These are phyloP conservation scores for Trichosporon inkin DNA, from an alignment of 1,284 basidiomycete species.

Conservation along the genomic window DNA sequence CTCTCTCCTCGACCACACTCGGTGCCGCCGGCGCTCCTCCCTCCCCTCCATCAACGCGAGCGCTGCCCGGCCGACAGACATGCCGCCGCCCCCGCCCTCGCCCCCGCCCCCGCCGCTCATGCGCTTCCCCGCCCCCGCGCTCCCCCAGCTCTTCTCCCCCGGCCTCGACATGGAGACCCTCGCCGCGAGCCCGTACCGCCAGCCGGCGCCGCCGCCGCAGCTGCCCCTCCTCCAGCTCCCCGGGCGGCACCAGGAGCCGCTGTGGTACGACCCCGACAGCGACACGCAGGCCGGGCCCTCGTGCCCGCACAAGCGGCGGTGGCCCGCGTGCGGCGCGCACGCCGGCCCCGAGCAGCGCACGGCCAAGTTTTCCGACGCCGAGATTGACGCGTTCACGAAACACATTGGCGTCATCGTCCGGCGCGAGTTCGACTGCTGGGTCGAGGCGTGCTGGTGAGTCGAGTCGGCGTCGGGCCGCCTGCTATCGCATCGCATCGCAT, in stretches of 20 bases:
- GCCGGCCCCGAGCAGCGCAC: conserved; percentile 24
- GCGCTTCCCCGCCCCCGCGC: conserved; percentile 20
- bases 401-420: conserved; percentile 46
- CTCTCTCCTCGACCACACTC: no score
- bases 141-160: conserved; percentile 16
- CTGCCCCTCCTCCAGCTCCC: conserved; percentile 39
- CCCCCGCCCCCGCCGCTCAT: conserved; percentile 16
- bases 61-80: conserved; percentile 8
- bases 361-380: conserved; percentile 35
- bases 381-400: conserved; percentile 42
- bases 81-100: conserved; percentile 21
- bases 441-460: conserved; percentile 50
- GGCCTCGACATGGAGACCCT: conserved; percentile 17
- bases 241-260: conserved; percentile 39
- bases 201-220: conserved; percentile 45
- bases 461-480: not conserved
- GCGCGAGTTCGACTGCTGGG: conserved; percentile 49
- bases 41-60: not conserved
- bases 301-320: conserved; percentile 31
- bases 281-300: conserved; percentile 14
- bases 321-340: conserved; percentile 38
- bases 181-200: conserved; percentile 37
- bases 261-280: conserved; percentile 11
- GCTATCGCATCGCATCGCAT: not conserved
- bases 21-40: not conserved